Percentiles rank a stretch among this genome's conserved stretches.
Evolutionary conservation across 2,329 filamentous ascomycete species (phyloP).

Genomic region (Calonectria fujianensis): DNA sequence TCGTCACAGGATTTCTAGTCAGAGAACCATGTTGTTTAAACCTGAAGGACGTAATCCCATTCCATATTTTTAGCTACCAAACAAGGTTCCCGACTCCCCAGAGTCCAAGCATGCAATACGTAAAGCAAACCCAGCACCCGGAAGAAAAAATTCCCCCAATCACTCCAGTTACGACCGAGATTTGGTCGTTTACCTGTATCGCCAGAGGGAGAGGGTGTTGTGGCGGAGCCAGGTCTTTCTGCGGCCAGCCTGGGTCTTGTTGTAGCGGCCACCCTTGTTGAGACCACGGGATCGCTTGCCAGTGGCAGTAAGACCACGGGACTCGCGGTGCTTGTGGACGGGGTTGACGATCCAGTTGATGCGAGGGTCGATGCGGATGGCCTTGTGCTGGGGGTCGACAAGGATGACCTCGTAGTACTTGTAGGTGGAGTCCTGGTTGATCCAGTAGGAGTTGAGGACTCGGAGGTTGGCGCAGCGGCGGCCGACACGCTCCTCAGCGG

Average conservation of each 20-base stretch:
- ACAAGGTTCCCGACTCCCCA: slow-evolving; percentile 57
- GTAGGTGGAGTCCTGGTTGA: slow-evolving; percentile 99
- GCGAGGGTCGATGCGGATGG: slow-evolving; percentile 98
- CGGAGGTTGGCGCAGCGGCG: slow-evolving; percentile 99
- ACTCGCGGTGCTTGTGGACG: slow-evolving; percentile 99
- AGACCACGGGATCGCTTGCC: slow-evolving; percentile 99
- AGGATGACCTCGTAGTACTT: slow-evolving; percentile 99
- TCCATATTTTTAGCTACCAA: slow-evolving; percentile 57
- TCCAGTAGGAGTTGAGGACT: slow-evolving; percentile 99
- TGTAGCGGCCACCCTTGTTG: slow-evolving; percentile 99
- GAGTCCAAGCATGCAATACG: slow-evolving; percentile 58
- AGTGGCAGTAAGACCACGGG: slow-evolving; percentile 96
- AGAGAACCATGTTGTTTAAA: slow-evolving; percentile 53
- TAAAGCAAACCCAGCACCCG: slow-evolving; percentile 56
- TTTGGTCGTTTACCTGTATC: slow-evolving; percentile 84
- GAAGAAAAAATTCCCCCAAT: slow-evolving; percentile 49
- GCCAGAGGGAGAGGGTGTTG: slow-evolving; percentile 99
- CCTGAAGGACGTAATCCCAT: slow-evolving; percentile 57
- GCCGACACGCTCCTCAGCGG: slow-evolving; percentile 99
- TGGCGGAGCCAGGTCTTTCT: slow-evolving; percentile 99
- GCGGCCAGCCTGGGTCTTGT: slow-evolving; percentile 97
- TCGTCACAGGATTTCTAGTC: slow-evolving; percentile 30
- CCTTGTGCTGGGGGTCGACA: slow-evolving; percentile 99
- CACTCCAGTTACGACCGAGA: slow-evolving; percentile 37
- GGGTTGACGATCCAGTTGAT: slow-evolving; percentile 99